These are phyloP conservation scores for Talaromyces piceae DNA, from an alignment of 2,329 filamentous ascomycete species.

Conservation along the genomic window DNA sequence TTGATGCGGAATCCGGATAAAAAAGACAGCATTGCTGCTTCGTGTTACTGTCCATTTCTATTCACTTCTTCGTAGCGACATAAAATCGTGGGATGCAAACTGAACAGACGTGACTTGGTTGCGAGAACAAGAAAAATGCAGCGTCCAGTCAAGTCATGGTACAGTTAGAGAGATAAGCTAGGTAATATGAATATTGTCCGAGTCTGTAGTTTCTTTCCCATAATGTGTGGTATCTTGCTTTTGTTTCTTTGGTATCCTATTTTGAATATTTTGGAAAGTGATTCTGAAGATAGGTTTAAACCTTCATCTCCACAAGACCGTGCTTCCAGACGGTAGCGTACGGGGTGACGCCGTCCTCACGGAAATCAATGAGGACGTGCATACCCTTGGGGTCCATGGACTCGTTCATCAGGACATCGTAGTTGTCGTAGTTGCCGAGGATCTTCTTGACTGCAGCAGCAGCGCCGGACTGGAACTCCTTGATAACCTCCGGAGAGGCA, in stretches of 20 bases:
- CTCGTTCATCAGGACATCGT: slow-evolving; percentile 88
- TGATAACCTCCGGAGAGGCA: slow-evolving; percentile 59
- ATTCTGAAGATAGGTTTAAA: slow-evolving; percentile 49
- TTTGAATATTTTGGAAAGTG: no score
- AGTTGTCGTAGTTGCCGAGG: slow-evolving; percentile 90
- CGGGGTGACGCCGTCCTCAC: slow-evolving; percentile 88
- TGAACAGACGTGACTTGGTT: slow-evolving; percentile 4
- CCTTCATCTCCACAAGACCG: slow-evolving; percentile 82
- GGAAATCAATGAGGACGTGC: slow-evolving; percentile 94
- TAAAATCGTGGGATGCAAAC: slow-evolving; percentile 6
- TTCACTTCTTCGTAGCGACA: slow-evolving; percentile 16
- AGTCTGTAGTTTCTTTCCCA: background rate
- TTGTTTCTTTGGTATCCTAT: background rate
- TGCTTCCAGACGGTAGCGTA: slow-evolving; percentile 93
- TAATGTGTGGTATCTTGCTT: background rate
- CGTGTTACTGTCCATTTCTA: slow-evolving; percentile 13
- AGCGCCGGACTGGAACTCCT: slow-evolving; percentile 73
- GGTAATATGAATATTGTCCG: background rate
- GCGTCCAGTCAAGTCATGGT: background rate
- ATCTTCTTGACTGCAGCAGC: slow-evolving; percentile 70
- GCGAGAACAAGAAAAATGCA: background rate
- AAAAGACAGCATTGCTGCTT: background rate
- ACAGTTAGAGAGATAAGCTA: background rate
- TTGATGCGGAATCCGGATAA: background rate
- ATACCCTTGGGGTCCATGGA: slow-evolving; percentile 90